phyloP scores from a whole-genome alignment of 306 rosid species.

The Abrus precatorius region DNA sequence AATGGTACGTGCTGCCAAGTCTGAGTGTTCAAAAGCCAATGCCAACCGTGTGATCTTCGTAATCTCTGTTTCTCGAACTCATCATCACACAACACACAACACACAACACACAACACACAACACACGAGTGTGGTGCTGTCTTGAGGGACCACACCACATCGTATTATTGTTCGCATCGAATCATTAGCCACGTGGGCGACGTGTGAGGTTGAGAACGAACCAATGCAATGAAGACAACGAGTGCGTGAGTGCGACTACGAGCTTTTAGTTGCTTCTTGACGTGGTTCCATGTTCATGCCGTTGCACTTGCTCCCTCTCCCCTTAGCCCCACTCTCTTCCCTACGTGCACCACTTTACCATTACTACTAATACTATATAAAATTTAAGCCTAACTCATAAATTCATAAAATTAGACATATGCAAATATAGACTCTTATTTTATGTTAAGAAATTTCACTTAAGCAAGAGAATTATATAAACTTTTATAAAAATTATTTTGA shows the following conservation, averaged over 20 bases:
- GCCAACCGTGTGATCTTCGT: slow-evolving; percentile 27
- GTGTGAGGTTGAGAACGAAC: neutral
- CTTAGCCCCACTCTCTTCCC: too few relatives aligned
- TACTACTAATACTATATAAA: too few relatives aligned
- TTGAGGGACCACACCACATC: slow-evolving; percentile 18
- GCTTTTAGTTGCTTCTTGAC: neutral
- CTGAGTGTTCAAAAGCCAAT: neutral
- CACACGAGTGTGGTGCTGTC: neutral
- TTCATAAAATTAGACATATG: too few relatives aligned
- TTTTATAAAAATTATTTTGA: too few relatives aligned
- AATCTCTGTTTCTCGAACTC: neutral
- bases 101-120: too few relatives aligned
- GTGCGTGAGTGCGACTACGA: neutral
- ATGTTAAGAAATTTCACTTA: too few relatives aligned
- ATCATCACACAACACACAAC: neutral
- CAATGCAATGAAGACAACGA: neutral
- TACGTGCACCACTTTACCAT: too few relatives aligned
- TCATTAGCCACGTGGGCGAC: slow-evolving; percentile 22
- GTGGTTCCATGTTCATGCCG: slow-evolving; percentile 23
- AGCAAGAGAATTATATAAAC: too few relatives aligned
- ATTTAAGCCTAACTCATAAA: too few relatives aligned
- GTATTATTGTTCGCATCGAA: neutral
- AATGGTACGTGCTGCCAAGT: slow-evolving; percentile 6
- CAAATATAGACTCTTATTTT: too few relatives aligned
- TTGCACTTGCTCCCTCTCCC: neutral